Evolutionary conservation across 768 basidiomycete genomes (phyloP), one percentile per base, ranked within the genome.

Genomic region (Phylloporus arenicola): DNA sequence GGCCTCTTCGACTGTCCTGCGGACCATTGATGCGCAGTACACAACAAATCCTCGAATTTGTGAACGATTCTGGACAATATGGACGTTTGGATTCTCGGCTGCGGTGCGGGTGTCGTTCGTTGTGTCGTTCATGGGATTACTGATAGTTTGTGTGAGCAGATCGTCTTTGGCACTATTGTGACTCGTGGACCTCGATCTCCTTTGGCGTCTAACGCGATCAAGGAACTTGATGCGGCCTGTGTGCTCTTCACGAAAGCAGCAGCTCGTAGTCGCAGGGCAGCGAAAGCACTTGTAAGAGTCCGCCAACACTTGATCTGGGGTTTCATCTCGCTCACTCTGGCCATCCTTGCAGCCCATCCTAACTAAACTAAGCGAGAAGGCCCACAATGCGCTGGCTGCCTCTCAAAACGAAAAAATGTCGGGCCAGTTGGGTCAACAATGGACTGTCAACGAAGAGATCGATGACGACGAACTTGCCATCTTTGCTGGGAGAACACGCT

Each of bases 91-190:
- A 11, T 81, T 81, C 57, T 76, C 74, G 11, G 76, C 82, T 25
- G 79, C 75, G 45, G 77, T 81, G 43, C 47, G 74, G 58, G 24
- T 46, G 10, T 29, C 20, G 2, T 51, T 40, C 3, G 12, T 37
- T 29, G 17, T 22, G n/a, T 45, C 3, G 30, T 8, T 27, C 10
- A 11, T 34, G 37, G 14, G 19, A 20, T 44, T 9, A 22, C 47
- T 60, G 38, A 60, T 27, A 33, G 30, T 24, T 41, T 27, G 9
- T 27, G 8, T 24, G 14, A 9, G 31, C 50, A 88, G 86, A 76
- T 88, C 10, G 83, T 90, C 14, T 85, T 90, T 58, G 89, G 86
- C 4, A 83, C 85, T 4, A 83, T 91, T 17, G 88, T 86, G 2
- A 86, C 84, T 3, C 78, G 84, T 25, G 81, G 83, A 3, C 88